phyloP scores from a whole-genome alignment of 2,329 filamentous ascomycete genomes.

The Cercospora zeina region DNA sequence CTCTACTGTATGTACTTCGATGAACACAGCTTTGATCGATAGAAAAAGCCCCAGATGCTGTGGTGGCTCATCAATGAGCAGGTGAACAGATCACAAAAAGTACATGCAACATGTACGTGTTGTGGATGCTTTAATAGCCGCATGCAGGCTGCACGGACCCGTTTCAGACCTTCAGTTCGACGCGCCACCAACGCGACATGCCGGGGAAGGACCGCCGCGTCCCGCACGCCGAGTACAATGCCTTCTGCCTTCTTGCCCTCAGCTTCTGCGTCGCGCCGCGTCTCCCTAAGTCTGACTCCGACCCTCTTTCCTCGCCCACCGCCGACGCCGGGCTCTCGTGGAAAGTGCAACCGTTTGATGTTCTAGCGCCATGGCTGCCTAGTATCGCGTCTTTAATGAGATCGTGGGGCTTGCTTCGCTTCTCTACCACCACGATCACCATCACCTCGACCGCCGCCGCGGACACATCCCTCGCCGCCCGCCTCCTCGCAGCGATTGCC shows the following conservation, averaged over 20 bases:
- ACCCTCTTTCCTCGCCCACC: neutral
- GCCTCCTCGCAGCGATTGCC: neutral
- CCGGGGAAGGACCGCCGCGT: neutral
- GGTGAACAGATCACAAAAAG: neutral
- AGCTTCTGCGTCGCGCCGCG: too few species aligned
- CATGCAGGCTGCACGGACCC: neutral
- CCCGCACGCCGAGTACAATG: neutral
- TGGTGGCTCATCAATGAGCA: neutral
- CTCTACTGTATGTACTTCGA: too few species aligned
- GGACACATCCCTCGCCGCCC: neutral
- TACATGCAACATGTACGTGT: too few species aligned
- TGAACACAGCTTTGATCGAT: too few species aligned
- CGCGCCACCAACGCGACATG: neutral
- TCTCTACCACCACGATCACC: neutral
- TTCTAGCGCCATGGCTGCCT: conserved; percentile 2
- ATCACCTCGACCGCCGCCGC: neutral
- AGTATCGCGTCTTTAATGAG: neutral
- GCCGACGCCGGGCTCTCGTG: neutral
- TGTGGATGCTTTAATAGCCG: neutral
- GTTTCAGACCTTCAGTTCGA: neutral
- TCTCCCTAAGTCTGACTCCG: neutral
- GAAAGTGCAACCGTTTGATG: neutral
- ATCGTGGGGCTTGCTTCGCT: neutral
- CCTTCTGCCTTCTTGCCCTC: neutral
- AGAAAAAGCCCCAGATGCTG: too few species aligned